Conservation (phyloP, 164 flowering plant species). For the Santalum album region DNA sequence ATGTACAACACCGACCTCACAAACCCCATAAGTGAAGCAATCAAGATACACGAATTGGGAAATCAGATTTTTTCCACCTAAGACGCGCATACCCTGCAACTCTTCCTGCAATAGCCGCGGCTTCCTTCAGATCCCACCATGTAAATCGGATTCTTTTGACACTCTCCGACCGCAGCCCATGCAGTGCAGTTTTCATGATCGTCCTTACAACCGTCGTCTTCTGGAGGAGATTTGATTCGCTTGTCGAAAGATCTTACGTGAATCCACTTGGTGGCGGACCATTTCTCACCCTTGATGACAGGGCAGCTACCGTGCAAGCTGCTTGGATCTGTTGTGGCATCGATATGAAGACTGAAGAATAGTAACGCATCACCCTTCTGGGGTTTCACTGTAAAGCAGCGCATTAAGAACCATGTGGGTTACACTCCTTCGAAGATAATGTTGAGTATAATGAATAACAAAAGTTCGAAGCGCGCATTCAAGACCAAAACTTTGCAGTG, state of each 20-base stretch:
- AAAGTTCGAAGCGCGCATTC: too few relatives aligned
- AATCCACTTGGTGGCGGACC: slow-evolving; percentile 99
- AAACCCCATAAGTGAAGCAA: background rate
- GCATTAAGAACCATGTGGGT: background rate
- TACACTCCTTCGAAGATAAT: too few relatives aligned
- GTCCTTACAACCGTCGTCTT: slow-evolving; percentile 37
- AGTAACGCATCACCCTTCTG: slow-evolving; percentile 86
- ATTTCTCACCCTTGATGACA: slow-evolving; percentile 88
- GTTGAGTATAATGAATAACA: too few relatives aligned
- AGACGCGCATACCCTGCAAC: slow-evolving; percentile 37
- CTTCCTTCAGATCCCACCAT: slow-evolving; percentile 39
- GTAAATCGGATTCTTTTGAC: slow-evolving; percentile 45
- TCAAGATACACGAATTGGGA: background rate
- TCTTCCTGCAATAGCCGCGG: slow-evolving; percentile 44
- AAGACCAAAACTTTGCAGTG: too few relatives aligned
- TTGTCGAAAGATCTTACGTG: slow-evolving; percentile 67
- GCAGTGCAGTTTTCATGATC: slow-evolving; percentile 35
- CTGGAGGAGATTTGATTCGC: background rate
- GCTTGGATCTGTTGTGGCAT: slow-evolving; percentile 53
- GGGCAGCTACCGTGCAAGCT: slow-evolving; percentile 97
- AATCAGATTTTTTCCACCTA: background rate
- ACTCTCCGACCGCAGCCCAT: slow-evolving; percentile 69
- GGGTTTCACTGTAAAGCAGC: slow-evolving; percentile 64
- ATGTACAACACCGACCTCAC: background rate
- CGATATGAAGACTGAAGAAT: slow-evolving; percentile 80